These are phyloP conservation scores for Globisporangium mamillatum DNA, from an alignment of 352 stramenopile genomes.

Conservation along the genomic window DNA sequence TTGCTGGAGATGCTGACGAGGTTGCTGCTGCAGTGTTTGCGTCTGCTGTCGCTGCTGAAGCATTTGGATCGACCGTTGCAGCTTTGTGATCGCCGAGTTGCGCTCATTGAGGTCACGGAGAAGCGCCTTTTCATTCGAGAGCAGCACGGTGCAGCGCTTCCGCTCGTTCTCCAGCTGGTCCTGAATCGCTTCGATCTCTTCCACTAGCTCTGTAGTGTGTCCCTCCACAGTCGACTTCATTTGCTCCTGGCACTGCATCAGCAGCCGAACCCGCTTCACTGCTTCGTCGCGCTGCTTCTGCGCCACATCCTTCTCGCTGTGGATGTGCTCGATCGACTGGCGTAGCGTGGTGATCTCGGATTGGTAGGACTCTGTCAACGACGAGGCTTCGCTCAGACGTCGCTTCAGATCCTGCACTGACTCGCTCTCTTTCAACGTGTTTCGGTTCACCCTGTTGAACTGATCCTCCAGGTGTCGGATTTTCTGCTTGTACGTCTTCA, in stretches of 20 bases:
- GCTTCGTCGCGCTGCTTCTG: constrained; percentile 61
- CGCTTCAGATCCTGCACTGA: constrained; percentile 35
- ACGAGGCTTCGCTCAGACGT: constrained; percentile 38
- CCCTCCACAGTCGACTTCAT: constrained; percentile 62
- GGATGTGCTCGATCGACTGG: constrained; percentile 33
- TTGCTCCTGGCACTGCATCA: constrained; percentile 61
- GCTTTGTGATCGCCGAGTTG: constrained; percentile 45
- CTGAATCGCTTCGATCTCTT: constrained; percentile 69
- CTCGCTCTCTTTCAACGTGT: constrained; percentile 16
- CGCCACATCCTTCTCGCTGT: constrained; percentile 38
- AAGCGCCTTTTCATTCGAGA: constrained; percentile 68
- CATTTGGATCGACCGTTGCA: constrained; percentile 42
- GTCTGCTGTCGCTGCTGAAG: constrained; percentile 30
- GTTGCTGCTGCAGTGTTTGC: background rate
- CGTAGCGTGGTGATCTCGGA: constrained; percentile 45
- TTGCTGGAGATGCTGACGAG: background rate
- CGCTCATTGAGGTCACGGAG: constrained; percentile 70
- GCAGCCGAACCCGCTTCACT: constrained; percentile 46
- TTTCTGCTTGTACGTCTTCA: constrained; percentile 67
- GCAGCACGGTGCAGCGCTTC: constrained; percentile 56
- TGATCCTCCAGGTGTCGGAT: constrained; percentile 42
- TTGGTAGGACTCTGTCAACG: constrained; percentile 55
- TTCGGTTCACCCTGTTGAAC: constrained; percentile 25
- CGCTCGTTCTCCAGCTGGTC: constrained; percentile 63
- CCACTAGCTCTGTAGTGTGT: constrained; percentile 58